Evolutionary conservation across 108 stramenopile genomes (phyloP).

Genomic region (Cyclotella cryptica): DNA sequence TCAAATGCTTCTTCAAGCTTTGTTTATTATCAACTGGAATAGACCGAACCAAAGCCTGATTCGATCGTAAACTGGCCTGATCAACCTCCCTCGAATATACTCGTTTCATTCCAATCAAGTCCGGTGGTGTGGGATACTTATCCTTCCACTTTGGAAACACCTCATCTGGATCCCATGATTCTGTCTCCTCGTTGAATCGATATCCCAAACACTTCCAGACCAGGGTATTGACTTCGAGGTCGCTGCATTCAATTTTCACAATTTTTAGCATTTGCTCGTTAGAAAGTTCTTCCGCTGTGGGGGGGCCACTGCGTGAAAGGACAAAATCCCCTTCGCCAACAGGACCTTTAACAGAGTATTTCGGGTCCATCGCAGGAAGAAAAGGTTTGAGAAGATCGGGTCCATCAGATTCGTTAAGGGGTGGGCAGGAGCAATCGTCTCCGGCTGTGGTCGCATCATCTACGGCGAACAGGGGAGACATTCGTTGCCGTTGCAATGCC

Average conservation of each 20-base stretch:
- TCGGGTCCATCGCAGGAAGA: slow-evolving; percentile 72
- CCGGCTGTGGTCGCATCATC: background rate
- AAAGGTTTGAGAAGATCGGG: slow-evolving; percentile 59
- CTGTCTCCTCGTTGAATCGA: slow-evolving; percentile 63
- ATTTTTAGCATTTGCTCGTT: slow-evolving; percentile 87
- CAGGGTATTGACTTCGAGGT: slow-evolving; percentile 91
- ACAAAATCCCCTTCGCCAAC: slow-evolving; percentile 73
- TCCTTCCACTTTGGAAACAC: slow-evolving; percentile 94
- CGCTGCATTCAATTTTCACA: slow-evolving; percentile 68
- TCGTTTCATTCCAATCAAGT: slow-evolving; percentile 92
- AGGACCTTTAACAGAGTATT: slow-evolving; percentile 60
- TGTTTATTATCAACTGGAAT: slow-evolving; percentile 90
- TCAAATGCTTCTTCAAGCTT: slow-evolving; percentile 73
- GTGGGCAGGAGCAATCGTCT: slow-evolving; percentile 12
- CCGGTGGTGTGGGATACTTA: slow-evolving; percentile 89
- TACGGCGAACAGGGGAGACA: background rate
- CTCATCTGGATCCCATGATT: slow-evolving; percentile 68
- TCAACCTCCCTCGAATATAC: slow-evolving; percentile 90
- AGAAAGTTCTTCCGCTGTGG: slow-evolving; percentile 72
- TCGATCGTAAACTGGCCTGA: slow-evolving; percentile 72
- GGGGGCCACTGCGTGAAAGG: slow-evolving; percentile 69
- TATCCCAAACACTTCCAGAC: slow-evolving; percentile 97
- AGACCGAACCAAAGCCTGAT: slow-evolving; percentile 75
- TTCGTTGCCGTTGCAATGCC: background rate
- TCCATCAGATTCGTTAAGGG: slow-evolving; percentile 19